Conservation (phyloP, 352 stramenopile species). For the Globisporangium recalcitrans region DNA sequence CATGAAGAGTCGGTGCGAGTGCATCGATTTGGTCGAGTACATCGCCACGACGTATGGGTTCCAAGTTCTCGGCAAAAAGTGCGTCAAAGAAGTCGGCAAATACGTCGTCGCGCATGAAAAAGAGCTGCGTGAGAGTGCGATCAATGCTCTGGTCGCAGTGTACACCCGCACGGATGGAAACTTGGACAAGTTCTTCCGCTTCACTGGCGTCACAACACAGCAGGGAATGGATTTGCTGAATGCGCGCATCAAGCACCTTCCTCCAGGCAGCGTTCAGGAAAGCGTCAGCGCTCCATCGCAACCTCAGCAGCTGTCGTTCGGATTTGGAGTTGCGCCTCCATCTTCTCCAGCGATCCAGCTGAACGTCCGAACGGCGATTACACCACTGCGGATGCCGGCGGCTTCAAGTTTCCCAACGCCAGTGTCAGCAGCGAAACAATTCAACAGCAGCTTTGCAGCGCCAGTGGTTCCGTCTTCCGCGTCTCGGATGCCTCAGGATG, state of each 20-base stretch:
- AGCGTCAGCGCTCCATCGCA: constrained; percentile 10
- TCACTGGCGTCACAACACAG: constrained; percentile 65
- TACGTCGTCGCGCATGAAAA: constrained; percentile 78
- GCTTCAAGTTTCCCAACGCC: constrained; percentile 17
- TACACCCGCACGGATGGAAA: constrained; percentile 64
- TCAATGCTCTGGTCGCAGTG: constrained; percentile 65
- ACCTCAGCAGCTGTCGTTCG: constrained; percentile 14
- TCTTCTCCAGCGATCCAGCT: constrained; percentile 12
- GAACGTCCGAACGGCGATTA: constrained; percentile 6
- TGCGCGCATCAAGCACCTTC: constrained; percentile 74
- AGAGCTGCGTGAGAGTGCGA: constrained; percentile 73
- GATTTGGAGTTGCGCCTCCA: constrained; percentile 20
- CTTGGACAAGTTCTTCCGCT: constrained; percentile 74
- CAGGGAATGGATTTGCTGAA: constrained; percentile 77
- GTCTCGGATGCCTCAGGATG: constrained; percentile 17
- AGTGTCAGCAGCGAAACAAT: constrained; percentile 29
- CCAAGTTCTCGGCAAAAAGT: constrained; percentile 62
- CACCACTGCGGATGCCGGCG: constrained; percentile 19
- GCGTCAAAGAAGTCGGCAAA: constrained; percentile 76
- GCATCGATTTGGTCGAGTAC: constrained; percentile 77
- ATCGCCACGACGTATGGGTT: constrained; percentile 62
- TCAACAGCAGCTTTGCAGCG: constrained; percentile 13
- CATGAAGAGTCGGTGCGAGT: constrained; percentile 82
- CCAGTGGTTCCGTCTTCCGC: neutral
- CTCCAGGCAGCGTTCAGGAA: constrained; percentile 30